Percentiles rank a stretch among this genome's conserved stretches.
Conservation (phyloP, 768 basidiomycete genomes). For the Suillus spraguei region DNA sequence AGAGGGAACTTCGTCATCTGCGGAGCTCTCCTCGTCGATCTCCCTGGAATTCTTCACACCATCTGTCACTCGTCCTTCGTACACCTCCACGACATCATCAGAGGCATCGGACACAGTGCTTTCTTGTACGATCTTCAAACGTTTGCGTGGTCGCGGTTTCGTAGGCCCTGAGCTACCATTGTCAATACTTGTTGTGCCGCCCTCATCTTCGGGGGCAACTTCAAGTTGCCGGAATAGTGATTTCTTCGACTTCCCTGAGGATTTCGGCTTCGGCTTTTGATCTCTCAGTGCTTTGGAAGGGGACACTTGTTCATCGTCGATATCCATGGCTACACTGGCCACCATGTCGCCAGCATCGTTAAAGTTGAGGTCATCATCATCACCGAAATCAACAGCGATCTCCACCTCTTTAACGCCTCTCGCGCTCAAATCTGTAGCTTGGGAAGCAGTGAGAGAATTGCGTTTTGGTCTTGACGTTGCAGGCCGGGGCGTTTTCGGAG, state of each 20-base stretch:
- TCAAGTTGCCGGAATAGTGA: neutral
- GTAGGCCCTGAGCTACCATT: neutral
- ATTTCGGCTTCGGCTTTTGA: conserved; percentile 10
- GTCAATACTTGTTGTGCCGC: neutral
- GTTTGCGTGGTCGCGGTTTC: neutral
- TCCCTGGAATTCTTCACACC: neutral
- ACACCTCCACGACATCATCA: conserved; percentile 1
- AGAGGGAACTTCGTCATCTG: neutral
- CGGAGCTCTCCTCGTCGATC: neutral
- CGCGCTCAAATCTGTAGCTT: conserved; percentile 23
- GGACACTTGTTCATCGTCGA: conserved; percentile 10
- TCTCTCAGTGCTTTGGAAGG: neutral
- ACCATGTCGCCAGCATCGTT: conserved; percentile 15
- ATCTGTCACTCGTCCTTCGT: neutral
- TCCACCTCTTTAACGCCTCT: conserved; percentile 29
- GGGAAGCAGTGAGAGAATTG: conserved; percentile 5
- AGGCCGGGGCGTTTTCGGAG: conserved; percentile 12
- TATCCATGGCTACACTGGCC: conserved; percentile 7
- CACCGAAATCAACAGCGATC: conserved; percentile 19
- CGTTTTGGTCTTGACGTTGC: conserved; percentile 14
- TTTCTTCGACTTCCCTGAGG: neutral
- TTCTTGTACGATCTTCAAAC: too few species aligned
- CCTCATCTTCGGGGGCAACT: neutral
- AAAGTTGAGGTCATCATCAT: conserved; percentile 14
- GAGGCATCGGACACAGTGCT: neutral